Percentiles rank a stretch among this genome's conserved stretches.
phyloP scores from a whole-genome alignment of 23 red algal species.

The Cyanidioschyzon merolae region DNA sequence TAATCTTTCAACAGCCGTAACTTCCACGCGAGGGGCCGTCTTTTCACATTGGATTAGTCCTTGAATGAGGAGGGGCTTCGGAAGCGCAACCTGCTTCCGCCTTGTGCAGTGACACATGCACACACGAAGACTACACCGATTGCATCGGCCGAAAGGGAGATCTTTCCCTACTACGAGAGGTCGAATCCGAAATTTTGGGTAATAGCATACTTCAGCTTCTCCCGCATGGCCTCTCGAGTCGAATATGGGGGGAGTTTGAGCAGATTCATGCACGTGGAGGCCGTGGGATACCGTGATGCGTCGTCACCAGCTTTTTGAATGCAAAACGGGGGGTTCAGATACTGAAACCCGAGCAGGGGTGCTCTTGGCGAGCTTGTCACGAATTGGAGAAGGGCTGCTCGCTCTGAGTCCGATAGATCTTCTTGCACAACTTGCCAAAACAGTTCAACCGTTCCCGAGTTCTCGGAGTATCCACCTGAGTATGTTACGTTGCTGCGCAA shows the following conservation, averaged over 20 bases:
- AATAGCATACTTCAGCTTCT: constrained; percentile 79
- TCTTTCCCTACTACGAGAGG: no score
- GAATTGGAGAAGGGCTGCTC: constrained; percentile 73
- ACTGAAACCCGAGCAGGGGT: constrained; percentile 85
- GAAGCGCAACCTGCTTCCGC: no score
- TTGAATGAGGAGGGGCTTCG: no score
- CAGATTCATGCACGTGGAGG: constrained; percentile 97
- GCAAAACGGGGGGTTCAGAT: constrained; percentile 74
- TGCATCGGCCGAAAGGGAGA: no score
- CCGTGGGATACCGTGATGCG: constrained; percentile 48
- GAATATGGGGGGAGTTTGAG: constrained; percentile 85
- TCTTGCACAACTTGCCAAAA: constrained; percentile 78
- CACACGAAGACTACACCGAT: no score
- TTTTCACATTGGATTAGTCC: no score
- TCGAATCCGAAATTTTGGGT: constrained; percentile 79
- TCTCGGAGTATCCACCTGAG: constrained; percentile 71
- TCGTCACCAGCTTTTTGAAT: constrained; percentile 88
- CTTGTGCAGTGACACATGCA: no score
- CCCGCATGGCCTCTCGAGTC: constrained; percentile 31
- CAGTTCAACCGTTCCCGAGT: constrained; percentile 47
- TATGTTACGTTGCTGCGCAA: constrained; percentile 60
- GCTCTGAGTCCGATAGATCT: constrained; percentile 41
- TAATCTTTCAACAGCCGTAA: no score
- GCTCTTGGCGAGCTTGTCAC: constrained; percentile 88
- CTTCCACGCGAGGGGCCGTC: no score